Conservation (phyloP, 306 rosid species). For the Gynostemma pentaphyllum region DNA sequence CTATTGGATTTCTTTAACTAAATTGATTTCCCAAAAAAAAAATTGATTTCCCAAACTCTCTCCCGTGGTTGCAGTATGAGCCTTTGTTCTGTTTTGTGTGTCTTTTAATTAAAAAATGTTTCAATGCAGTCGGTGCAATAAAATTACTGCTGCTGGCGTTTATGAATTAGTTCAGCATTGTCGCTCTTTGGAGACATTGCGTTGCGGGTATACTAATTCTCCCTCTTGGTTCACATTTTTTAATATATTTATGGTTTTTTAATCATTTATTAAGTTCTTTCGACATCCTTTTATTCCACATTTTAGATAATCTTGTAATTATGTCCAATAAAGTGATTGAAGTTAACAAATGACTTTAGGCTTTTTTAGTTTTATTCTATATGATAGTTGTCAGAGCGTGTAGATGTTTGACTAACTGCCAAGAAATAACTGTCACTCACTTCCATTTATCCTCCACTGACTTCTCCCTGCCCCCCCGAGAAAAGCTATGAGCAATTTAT, state of each 20-base stretch:
- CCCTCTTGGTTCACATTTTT: neutral
- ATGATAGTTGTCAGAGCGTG: neutral
- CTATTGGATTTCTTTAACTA: neutral
- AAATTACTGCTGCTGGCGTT: conserved; percentile 53
- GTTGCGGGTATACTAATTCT: conserved; percentile 67
- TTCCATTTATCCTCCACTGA: neutral
- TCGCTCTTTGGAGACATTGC: conserved; percentile 54
- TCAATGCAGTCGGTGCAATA: conserved; percentile 60
- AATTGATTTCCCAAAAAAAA: neutral
- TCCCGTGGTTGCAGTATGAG: neutral
- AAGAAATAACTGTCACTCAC: neutral
- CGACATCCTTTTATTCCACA: too few species aligned
- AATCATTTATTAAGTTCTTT: too few species aligned
- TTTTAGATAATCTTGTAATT: neutral
- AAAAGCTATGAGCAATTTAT: neutral
- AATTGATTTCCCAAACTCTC: neutral
- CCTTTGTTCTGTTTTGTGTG: neutral
- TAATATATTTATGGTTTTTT: neutral
- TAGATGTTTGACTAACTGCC: conserved; percentile 2
- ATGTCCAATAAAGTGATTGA: too few species aligned
- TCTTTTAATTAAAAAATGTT: conserved; percentile 19
- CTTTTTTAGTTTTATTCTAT: neutral
- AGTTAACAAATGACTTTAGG: neutral
- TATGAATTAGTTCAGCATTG: conserved; percentile 68
- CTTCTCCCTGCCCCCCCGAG: too few species aligned